A percentile compares a stretch with the other conserved stretches of the same genome.
Evolutionary conservation across 805 yeast genomes (phyloP).

Genomic region (Metschnikowia shivogae): DNA sequence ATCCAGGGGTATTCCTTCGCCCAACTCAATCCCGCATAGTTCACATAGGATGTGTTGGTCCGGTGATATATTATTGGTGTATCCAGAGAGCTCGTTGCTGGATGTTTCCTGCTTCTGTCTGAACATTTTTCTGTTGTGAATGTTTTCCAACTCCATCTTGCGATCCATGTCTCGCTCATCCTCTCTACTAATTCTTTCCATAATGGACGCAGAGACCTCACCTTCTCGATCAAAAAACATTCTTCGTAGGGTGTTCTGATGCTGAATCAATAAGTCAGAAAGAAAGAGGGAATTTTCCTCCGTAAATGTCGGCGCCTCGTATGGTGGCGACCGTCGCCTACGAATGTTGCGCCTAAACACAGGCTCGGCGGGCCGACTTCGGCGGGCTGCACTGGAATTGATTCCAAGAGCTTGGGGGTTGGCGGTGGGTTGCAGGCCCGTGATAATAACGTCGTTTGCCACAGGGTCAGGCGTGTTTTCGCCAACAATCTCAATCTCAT

Average conservation of each 20-base stretch:
- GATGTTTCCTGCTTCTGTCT: conserved; percentile 27
- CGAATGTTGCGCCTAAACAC: conserved; percentile 7
- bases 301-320: conserved; percentile 1
- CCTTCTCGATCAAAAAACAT: conserved; percentile 6
- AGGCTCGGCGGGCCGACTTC: not conserved
- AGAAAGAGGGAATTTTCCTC: not conserved
- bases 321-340: conserved; percentile 7
- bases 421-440: conserved; percentile 11
- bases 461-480: conserved; percentile 5
- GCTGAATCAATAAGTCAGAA: conserved; percentile 7
- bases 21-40: conserved; percentile 69
- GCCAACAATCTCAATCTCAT: conserved; percentile 15
- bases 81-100: conserved; percentile 22
- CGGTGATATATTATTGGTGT: conserved; percentile 28
- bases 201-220: conserved; percentile 24
- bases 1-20: conserved; percentile 63
- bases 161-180: conserved; percentile 35
- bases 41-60: conserved; percentile 39
- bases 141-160: conserved; percentile 28
- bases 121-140: conserved; percentile 27
- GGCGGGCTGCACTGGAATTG: not conserved
- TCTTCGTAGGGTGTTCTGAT: conserved; percentile 6
- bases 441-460: conserved; percentile 14
- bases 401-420: not conserved
- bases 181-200: conserved; percentile 38